Evolutionary conservation across 345 rosid species (phyloP), one percentile per base, ranked within the genome.

Genomic region (Stellera chamaejasme): DNA sequence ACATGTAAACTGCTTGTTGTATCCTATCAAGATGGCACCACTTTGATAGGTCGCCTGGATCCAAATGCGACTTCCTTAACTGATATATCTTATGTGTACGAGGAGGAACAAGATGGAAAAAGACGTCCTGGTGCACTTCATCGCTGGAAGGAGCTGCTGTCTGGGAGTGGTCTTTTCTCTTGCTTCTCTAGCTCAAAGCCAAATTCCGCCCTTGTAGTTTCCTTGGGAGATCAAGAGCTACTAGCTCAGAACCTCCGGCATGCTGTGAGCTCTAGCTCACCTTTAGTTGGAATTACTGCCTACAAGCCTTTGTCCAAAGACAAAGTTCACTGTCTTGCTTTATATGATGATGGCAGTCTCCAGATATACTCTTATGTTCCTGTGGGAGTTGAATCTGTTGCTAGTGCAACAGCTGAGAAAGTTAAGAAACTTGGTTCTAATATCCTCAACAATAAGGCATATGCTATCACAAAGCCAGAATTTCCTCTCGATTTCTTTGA

Each of bases 291-390:
- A 46, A 77, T 93, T 64, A 75, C 88, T 43, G 96, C 97, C 49
- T 89, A 83, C 75, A 89, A 87, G 82, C 97, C 96, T 57, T 77
- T 89, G 66, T 83, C 96, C 43, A 93, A 93, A 68, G 96, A 89
- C 70, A 89, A 87, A 67, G 70, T 84, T 66, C 90, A 93, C 71
- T 89, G 92, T 70, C 92, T 93, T 77, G 85, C 84, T 73, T 82
- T 93, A 64, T 86, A 89, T 76, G 99, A 93, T 66, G 99, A 93
- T 73, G 97, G 99, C 61, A 93, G 99, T 80, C 94, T 93, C 69
- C 99, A 89, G 64, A 93, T 93, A 77, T 89, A 89, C 74, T 79
- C 85, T 49, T 80, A 84, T 67, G 72, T 67, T 65, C 80, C 86
- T 13, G 52, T 61, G 28, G 97, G 85, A 70, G 65, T 64, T 67